Evolutionary conservation across 805 yeast genomes (phyloP), one percentile per base, ranked within the genome.

Genomic region (Sporopachydermia lactativora): DNA sequence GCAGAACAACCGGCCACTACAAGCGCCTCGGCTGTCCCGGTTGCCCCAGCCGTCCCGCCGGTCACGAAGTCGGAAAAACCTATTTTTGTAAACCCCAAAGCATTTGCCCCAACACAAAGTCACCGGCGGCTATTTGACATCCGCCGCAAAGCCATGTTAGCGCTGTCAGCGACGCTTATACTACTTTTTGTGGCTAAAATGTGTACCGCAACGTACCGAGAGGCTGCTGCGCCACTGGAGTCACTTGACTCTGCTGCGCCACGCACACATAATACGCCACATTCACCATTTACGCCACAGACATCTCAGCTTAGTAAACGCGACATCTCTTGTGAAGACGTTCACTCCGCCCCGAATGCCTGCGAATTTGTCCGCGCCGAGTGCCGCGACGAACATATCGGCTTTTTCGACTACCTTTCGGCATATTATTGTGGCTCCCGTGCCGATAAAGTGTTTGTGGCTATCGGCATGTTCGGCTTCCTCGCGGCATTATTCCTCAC

Each of bases 401-500:
- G 73, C 1, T 35, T 46, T 4, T 37, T 68, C 45, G 54, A 66
- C 49, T 70, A 67, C 46, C 44, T 68, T 17, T 37, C 42, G 19
- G 19, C 40, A 5, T 55, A 52, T 42, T 57, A 57, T 43, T 57
- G 61, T 45, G 39, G 49, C 14, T 15, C 28, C 8, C 15, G 15
- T 40, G 8, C 16, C 11, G 15, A 11, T 11, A 39, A 36, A 16
- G 39, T 19, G 15, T 16, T 41, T 14, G n/a, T 43, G 8, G 43
- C 51, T 18, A n/a, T 42, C 5, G 24, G 46, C 15, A 19, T 54
- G 16, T 42, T 49, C 4, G 13, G 52, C 15, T 52, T 59, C 47
- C 51, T 68, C 31, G 42, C 66, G 1, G 48, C 68, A 2, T 57
- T 78, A 17, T 81, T 86, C 48, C 59, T 74, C 18, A 60, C 75